Conservation (phyloP, 257 asterid genomes). For the Gardenia jasminoides region DNA sequence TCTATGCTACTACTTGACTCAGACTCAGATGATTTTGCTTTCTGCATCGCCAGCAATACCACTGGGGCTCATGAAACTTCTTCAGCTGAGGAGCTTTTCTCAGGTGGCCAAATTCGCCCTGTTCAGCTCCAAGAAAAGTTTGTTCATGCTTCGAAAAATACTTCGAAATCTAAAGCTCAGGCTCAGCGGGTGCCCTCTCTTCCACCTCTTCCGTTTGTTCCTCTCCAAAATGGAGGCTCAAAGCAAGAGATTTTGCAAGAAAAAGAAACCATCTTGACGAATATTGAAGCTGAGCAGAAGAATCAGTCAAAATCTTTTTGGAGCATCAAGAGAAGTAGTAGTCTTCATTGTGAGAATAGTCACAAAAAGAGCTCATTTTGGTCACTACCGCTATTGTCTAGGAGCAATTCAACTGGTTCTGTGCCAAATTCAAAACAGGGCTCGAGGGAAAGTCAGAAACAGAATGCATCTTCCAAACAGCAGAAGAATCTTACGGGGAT, state of each 20-base stretch:
- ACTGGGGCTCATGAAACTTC: slow-evolving; percentile 27
- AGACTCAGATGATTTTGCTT: slow-evolving; percentile 35
- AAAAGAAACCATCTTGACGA: slow-evolving; percentile 24
- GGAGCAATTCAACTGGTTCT: slow-evolving; percentile 55
- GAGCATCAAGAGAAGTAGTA: slow-evolving; percentile 43
- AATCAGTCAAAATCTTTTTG: slow-evolving; percentile 34
- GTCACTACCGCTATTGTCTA: slow-evolving; percentile 39
- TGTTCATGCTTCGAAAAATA: slow-evolving; percentile 24
- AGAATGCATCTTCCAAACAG: slow-evolving; percentile 17
- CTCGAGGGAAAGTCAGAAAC: slow-evolving; percentile 29
- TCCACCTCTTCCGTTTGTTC: slow-evolving; percentile 23
- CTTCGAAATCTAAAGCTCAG: slow-evolving; percentile 18
- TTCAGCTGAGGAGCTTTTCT: slow-evolving; percentile 52
- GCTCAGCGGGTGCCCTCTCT: slow-evolving; percentile 13
- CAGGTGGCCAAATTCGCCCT: slow-evolving; percentile 42
- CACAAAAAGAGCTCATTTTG: slow-evolving; percentile 47
- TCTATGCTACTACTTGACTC: slow-evolving; percentile 13
- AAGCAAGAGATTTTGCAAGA: slow-evolving; percentile 21
- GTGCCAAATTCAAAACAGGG: slow-evolving; percentile 24
- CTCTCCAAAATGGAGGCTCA: slow-evolving; percentile 11
- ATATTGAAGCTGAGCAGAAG: slow-evolving; percentile 19
- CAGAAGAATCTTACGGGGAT: slow-evolving; percentile 18
- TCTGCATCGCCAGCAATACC: slow-evolving; percentile 30
- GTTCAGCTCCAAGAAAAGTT: slow-evolving; percentile 40
- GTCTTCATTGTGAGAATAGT: slow-evolving; percentile 40